Base-by-base conservation (phyloP, 1,284 basidiomycete genomes). In the Meripilus lineatus region DNA sequence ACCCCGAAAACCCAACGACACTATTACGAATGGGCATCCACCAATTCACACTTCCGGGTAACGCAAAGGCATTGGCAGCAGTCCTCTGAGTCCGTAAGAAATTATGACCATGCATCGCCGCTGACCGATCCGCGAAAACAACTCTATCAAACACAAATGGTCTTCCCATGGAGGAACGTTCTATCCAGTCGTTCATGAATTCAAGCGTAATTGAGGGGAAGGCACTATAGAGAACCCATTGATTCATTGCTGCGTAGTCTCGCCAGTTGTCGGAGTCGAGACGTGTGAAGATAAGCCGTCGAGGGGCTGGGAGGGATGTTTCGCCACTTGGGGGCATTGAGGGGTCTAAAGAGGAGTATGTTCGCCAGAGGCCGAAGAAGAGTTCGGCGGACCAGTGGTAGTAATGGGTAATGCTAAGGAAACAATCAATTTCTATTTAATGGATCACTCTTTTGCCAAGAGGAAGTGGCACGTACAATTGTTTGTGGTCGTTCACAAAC, bases 331-430 rank as follows among this genome's bases (percentile, higher is more conserved):
- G 53, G 8, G 79, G 64, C 49, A 92, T 89, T 20, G 66, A 67
- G 1, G 77, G 75, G 61, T 92, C 89, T 14, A 93, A 71, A 1
- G 86, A 82, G 25, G 89, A 78, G 58, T 93, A 93, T 0, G 89
- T 82, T 18, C 89, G 75, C 90, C 90, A 93, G 52, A 93, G 77
- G 35, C 91, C 90, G 50, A 90, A 89, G 65, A 88, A 84, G 14
- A 93, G 77, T 59, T 95, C 92, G 4, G 91, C 91, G 23, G 86
- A 81, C 77, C 85, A 93, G 56, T 89, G 84, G 59, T 88, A 89
- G 56, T 88, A 88, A 58, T 89, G 85, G 0, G 79, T 81, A 48
- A 90, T 74, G 62, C 85, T 87, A 43, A 26, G 32, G 36, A 20
- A 30, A 5, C 22, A 4, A 35, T 55, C 17, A 56, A n/a, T n/a